Base-by-base conservation (phyloP, 106 monocot genomes). In the Hemerocallis citrina region DNA sequence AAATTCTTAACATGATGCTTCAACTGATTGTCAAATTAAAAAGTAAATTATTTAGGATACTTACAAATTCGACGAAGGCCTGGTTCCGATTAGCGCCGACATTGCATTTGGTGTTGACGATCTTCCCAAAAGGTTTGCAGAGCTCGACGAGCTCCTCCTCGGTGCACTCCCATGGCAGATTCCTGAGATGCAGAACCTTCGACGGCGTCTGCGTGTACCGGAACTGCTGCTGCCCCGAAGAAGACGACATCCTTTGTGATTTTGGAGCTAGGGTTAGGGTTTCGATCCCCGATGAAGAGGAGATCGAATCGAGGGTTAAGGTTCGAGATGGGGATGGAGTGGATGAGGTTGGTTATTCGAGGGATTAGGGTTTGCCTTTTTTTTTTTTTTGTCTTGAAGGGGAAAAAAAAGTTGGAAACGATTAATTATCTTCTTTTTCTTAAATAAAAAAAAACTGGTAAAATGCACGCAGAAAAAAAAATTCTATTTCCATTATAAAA, bases 161-260 rank as follows among this genome's bases (percentile, higher is more conserved):
- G 35, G 83, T 57, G 83, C 92, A 92, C 64, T 92, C 92, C 86
- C 86, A 92, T 1, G 92, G 92, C 16, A 92, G 83, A 57, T 92
- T 92, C 19, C 92, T 74, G 34, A 92, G 83, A 59, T 92, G 92
- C 34, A 92, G 83, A 55, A 87, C 92, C 79, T 92, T 92, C 49
- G 92, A 92, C 47, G 92, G 92, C 34, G 86, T 92, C 80, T 92
- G 92, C 57, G 92, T 80, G 83, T 86, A 92, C 28, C 86, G 82
- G 67, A 92, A 92, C 70, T 92, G 92, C 74, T 69, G 77, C 48
- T 83, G 77, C 39, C 79, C 77, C 28, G 72, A 72, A 17, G 83
- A 72, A 11, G 85, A 91, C 23, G 74, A 74, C 77, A 77, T 77
- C 74, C 11, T 32, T 13, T n/a, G 3, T n/a, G 5, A 4, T 9